Conservation (phyloP, 352 stramenopile genomes). For the Phytophthora lateralis region DNA sequence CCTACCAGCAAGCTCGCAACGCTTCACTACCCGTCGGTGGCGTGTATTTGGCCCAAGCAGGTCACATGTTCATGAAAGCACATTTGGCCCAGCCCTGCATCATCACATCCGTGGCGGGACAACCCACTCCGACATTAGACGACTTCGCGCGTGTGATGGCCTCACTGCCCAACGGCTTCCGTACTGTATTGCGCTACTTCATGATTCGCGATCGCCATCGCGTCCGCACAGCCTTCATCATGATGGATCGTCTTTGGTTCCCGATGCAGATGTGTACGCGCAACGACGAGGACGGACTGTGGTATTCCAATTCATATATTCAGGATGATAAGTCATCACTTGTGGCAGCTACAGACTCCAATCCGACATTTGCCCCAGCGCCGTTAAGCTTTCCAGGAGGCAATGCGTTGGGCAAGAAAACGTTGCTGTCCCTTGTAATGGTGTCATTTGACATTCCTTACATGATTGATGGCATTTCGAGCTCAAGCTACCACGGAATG, state of each 20-base stretch:
- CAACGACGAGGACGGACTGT: slow-evolving; percentile 76
- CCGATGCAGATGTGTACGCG: slow-evolving; percentile 80
- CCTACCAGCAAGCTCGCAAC: slow-evolving; percentile 89
- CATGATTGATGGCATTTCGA: slow-evolving; percentile 91
- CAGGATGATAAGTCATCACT: slow-evolving; percentile 29
- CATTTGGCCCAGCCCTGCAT: slow-evolving; percentile 87
- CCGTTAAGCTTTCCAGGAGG: slow-evolving; percentile 76
- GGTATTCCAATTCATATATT: slow-evolving; percentile 54
- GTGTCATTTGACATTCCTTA: slow-evolving; percentile 93
- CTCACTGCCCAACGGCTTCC: slow-evolving; percentile 76
- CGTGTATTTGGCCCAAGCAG: slow-evolving; percentile 87
- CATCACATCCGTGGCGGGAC: slow-evolving; percentile 83
- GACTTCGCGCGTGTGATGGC: slow-evolving; percentile 81
- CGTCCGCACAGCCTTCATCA: slow-evolving; percentile 86
- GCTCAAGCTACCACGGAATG: slow-evolving; percentile 88
- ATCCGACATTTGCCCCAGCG: slow-evolving; percentile 60
- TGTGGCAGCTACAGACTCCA: slow-evolving; percentile 34
- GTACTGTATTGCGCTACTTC: slow-evolving; percentile 87
- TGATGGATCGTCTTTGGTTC: slow-evolving; percentile 92
- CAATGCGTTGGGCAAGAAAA: slow-evolving; percentile 69
- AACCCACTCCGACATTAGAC: slow-evolving; percentile 81
- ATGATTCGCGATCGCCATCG: slow-evolving; percentile 88
- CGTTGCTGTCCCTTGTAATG: slow-evolving; percentile 87
- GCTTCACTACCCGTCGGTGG: slow-evolving; percentile 73
- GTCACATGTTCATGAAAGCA: slow-evolving; percentile 92